A percentile compares a stretch with the other conserved stretches of the same genome.
Evolutionary conservation across 2,329 filamentous ascomycete species (phyloP).

Genomic region (Trichoderma koningiopsis): DNA sequence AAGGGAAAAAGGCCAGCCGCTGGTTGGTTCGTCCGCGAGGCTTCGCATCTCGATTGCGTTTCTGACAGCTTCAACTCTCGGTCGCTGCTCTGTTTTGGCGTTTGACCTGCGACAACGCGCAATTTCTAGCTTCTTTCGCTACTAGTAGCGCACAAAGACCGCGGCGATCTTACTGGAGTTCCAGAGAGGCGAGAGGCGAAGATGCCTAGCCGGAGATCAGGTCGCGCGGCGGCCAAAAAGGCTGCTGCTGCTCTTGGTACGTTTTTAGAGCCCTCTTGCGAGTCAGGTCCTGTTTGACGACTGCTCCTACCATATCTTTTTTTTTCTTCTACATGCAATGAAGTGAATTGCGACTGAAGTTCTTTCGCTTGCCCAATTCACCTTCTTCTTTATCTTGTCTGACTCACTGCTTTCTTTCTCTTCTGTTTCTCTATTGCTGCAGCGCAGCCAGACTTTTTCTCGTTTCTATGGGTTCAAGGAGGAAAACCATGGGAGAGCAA

Average conservation of each 20-base stretch:
- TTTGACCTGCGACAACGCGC: background rate
- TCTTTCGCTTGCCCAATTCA: background rate
- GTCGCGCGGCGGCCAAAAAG: conserved; percentile 56
- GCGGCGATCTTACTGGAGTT: background rate
- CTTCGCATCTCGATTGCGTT: conserved; percentile 11
- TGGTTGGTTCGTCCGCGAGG: conserved; percentile 16
- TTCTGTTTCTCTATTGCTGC: background rate
- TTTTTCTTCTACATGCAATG: background rate
- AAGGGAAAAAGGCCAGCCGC: conserved; percentile 14
- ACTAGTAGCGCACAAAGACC: background rate
- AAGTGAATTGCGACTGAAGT: background rate
- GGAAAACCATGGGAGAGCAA: conserved; percentile 34
- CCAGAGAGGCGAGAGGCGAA: background rate
- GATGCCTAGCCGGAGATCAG: conserved; percentile 51
- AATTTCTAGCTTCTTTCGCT: background rate
- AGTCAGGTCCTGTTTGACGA: conserved; percentile 5
- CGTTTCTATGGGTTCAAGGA: background rate
- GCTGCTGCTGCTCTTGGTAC: conserved; percentile 56
- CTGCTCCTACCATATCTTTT: background rate
- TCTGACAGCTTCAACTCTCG: conserved; percentile 14
- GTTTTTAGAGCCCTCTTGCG: conserved; percentile 31
- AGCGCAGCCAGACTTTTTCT: background rate
- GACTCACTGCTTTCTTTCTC: background rate
- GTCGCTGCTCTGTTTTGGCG: background rate
- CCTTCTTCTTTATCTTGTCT: background rate